Conservation (phyloP, 2,329 filamentous ascomycete species). For the Sphaerulina musiva region DNA sequence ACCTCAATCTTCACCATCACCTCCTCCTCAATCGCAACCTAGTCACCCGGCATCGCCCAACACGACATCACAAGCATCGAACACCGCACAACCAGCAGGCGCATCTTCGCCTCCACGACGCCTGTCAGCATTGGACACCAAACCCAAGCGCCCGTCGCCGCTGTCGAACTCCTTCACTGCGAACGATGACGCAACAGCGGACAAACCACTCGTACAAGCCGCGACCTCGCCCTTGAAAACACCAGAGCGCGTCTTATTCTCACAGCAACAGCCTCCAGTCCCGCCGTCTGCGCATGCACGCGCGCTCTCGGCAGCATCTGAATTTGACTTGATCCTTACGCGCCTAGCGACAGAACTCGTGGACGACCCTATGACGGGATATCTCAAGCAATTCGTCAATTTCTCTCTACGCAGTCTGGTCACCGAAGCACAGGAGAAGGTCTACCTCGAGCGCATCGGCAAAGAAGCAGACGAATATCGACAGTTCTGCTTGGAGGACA, state of each 20-base stretch:
- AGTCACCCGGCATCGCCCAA: slow-evolving; percentile 4
- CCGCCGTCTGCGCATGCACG: slow-evolving; percentile 12
- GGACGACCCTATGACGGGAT: slow-evolving; percentile 35
- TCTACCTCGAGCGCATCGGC: slow-evolving; percentile 29
- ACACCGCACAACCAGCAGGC: slow-evolving; percentile 8
- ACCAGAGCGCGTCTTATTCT: neutral
- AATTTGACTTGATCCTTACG: slow-evolving; percentile 28
- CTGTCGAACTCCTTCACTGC: slow-evolving; percentile 30
- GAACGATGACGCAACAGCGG: slow-evolving; percentile 4
- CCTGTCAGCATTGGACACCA: slow-evolving; percentile 15
- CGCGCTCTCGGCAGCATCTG: slow-evolving; percentile 13
- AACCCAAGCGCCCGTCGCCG: slow-evolving; percentile 33
- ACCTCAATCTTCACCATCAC: neutral
- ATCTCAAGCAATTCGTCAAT: slow-evolving; percentile 43
- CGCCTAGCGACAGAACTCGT: slow-evolving; percentile 36
- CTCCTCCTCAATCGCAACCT: slow-evolving; percentile 5
- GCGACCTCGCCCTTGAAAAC: slow-evolving; percentile 6
- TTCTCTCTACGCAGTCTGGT: slow-evolving; percentile 32
- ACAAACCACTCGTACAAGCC: neutral
- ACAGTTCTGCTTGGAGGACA: slow-evolving; percentile 29
- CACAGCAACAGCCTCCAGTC: slow-evolving; percentile 4
- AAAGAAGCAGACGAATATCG: slow-evolving; percentile 31
- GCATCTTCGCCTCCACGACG: slow-evolving; percentile 18
- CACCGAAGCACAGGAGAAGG: slow-evolving; percentile 30
- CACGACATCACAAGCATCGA: slow-evolving; percentile 9